Evolutionary conservation across 2,329 filamentous ascomycete species (phyloP).

Genomic region (Cladosporium sphaerospermum): DNA sequence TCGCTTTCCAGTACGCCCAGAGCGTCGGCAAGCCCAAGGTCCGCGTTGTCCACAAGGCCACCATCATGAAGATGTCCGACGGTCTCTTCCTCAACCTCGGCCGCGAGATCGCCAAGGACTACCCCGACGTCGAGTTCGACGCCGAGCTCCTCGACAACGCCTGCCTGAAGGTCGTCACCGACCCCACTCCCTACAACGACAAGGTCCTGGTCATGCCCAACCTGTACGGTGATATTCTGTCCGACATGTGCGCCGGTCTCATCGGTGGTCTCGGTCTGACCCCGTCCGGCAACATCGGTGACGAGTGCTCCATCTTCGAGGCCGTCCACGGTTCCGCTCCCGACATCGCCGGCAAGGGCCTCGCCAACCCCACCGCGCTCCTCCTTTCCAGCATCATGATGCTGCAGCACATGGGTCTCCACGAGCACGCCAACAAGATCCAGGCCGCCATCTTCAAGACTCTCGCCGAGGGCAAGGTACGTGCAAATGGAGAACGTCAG

Average conservation of each 20-base stretch:
- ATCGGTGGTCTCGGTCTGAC: slow-evolving; percentile 97
- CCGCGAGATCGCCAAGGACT: slow-evolving; percentile 84
- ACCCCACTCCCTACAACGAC: slow-evolving; percentile 95
- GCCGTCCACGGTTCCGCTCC: slow-evolving; percentile 96
- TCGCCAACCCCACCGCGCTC: slow-evolving; percentile 95
- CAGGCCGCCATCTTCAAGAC: slow-evolving; percentile 94
- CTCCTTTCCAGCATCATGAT: slow-evolving; percentile 98
- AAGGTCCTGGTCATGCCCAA: slow-evolving; percentile 98
- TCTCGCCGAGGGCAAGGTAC: slow-evolving; percentile 85
- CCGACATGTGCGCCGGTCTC: slow-evolving; percentile 97
- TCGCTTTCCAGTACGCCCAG: slow-evolving; percentile 96
- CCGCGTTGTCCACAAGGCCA: slow-evolving; percentile 97
- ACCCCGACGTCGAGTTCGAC: slow-evolving; percentile 92
- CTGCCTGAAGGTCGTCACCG: slow-evolving; percentile 97
- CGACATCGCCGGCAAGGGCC: slow-evolving; percentile 90
- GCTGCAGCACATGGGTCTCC: slow-evolving; percentile 95
- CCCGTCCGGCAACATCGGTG: slow-evolving; percentile 96
- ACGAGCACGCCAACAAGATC: slow-evolving; percentile 76
- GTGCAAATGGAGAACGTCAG: slow-evolving; percentile 16
- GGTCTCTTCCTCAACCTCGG: slow-evolving; percentile 93
- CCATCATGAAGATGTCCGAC: slow-evolving; percentile 99
- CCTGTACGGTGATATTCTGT: slow-evolving; percentile 98
- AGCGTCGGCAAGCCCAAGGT: slow-evolving; percentile 94
- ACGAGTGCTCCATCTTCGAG: slow-evolving; percentile 99
- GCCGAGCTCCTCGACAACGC: slow-evolving; percentile 98